Base-by-base conservation (phyloP, 441 rosid species). In the Erodium moschatum region DNA sequence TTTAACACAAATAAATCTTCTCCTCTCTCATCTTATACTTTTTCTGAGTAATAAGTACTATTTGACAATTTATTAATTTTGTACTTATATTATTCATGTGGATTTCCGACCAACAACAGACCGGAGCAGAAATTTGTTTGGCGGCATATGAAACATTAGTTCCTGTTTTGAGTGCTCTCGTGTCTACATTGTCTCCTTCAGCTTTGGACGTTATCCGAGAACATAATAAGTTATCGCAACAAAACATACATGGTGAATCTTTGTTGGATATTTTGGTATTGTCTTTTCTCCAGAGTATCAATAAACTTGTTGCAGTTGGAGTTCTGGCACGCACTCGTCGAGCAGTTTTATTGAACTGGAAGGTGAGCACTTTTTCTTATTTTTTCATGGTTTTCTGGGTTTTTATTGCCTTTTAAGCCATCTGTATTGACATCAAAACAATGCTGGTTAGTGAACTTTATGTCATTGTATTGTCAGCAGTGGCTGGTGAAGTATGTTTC, bases 91-190 rank as follows among this genome's bases (percentile, higher is more conserved):
- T 79, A 67, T 77, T 71, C 65, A 68, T 83, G 80, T 56, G 68
- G 42, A 69, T 69, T 79, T 42, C 71, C 68, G 64, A 27, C 12
- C 70, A 40, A 70, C 69, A 58, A 73, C 83, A 93, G 98, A 76
- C 77, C 65, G 90, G 79, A 75, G 96, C 93, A 62, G 98, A 93
- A 85, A 52, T 91, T 71, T 67, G 71, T 73, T 81, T 93, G 72
- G 96, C 93, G 65, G 89, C 87, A 79, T 91, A 84, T 84, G 98
- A 93, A 79, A 87, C 92, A 21, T 80, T 88, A 72, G 86, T 83
- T 71, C 78, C 86, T 24, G 81, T 83, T 67, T 71, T 94, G 69
- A 87, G 79, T 77, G 74, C 86, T 33, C 38, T 94, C 33, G 85
- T 72, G 58, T 77, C 77, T 5, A 71, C 82, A 58, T 79, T 82